Base-by-base conservation (phyloP, 1,284 basidiomycete genomes). In the Stygiomarasmius scandens region DNA sequence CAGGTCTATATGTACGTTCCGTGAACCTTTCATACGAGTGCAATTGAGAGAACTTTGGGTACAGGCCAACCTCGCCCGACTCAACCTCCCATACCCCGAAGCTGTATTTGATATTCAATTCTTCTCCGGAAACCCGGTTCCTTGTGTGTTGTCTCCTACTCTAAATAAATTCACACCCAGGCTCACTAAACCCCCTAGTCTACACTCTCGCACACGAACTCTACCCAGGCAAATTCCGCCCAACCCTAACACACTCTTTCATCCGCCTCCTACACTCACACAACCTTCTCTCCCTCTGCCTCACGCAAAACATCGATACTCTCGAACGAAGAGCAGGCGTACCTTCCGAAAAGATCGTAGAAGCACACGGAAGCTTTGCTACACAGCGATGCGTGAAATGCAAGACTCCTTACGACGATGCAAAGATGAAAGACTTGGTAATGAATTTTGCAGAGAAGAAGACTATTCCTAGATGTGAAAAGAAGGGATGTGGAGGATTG, bases 351-450 rank as follows among this genome's bases (percentile, higher is more conserved):
- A 84, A 84, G 64, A 87, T 99, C 58, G 82, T 98, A 34, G 96
- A 98, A 74, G 97, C 97, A 0, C 96, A 99, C 67, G 96, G 95
- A 0, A 93, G 89, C 64, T 96, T 96, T 64, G 92, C 93, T 0
- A 81, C 79, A 9, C 90, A 95, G 52, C 80, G 84, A 56, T 98
- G 95, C 66, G 84, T 96, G 12, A 76, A 83, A 19, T 97, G 95
- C 69, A 63, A 76, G 23, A 67, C 71, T 1, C 69, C 77, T 0
- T 92, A 81, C 62, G 83, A 87, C 49, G 82, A 81, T 49, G 82
- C 85, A n/a, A 84, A 86, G 67, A 89, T 96, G 76, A 81, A 80
- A 66, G 71, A 77, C 11, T 79, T 58, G 24, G 55, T 58, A 2
- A 12, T 54, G 25, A 55, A 49, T 25, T 61, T 58, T 34, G 27